Conservation (phyloP, 2,329 filamentous ascomycete genomes). For the Microsporum audouinii region DNA sequence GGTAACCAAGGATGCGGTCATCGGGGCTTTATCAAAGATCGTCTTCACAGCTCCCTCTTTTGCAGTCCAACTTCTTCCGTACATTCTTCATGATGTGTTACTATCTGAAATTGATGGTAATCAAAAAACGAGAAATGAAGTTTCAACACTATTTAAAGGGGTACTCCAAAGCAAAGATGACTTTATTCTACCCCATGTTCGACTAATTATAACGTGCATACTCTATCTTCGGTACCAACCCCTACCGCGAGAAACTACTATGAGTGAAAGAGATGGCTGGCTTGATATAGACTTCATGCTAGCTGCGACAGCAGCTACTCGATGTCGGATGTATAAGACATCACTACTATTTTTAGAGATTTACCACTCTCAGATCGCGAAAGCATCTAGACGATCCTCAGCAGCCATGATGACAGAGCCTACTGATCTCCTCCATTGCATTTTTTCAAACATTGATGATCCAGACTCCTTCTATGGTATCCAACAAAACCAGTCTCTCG, state of each 20-base stretch:
- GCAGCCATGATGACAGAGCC: slow-evolving; percentile 44
- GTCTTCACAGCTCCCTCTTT: slow-evolving; percentile 56
- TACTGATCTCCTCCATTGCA: slow-evolving; percentile 59
- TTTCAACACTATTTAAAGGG: slow-evolving; percentile 55
- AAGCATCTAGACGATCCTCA: slow-evolving; percentile 57
- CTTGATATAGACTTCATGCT: slow-evolving; percentile 66
- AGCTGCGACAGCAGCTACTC: slow-evolving; percentile 59
- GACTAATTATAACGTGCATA: slow-evolving; percentile 64
- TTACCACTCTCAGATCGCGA: slow-evolving; percentile 45
- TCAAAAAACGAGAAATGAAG: slow-evolving; percentile 45
- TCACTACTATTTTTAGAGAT: slow-evolving; percentile 76
- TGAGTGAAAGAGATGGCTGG: slow-evolving; percentile 71
- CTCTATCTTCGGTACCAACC: slow-evolving; percentile 80
- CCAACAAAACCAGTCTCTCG: slow-evolving; percentile 62
- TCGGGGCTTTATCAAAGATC: slow-evolving; percentile 57
- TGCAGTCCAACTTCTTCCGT: slow-evolving; percentile 65
- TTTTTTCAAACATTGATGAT: slow-evolving; percentile 89
- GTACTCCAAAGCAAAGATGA: slow-evolving; percentile 46
- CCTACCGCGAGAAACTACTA: slow-evolving; percentile 62
- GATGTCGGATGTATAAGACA: slow-evolving; percentile 76
- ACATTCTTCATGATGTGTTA: slow-evolving; percentile 72
- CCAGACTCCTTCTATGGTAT: slow-evolving; percentile 93
- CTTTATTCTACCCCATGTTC: slow-evolving; percentile 49
- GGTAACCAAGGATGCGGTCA: slow-evolving; percentile 52
- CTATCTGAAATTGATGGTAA: slow-evolving; percentile 54